phyloP scores from a whole-genome alignment of 345 rosid genomes.

The Ailanthus altissimus region DNA sequence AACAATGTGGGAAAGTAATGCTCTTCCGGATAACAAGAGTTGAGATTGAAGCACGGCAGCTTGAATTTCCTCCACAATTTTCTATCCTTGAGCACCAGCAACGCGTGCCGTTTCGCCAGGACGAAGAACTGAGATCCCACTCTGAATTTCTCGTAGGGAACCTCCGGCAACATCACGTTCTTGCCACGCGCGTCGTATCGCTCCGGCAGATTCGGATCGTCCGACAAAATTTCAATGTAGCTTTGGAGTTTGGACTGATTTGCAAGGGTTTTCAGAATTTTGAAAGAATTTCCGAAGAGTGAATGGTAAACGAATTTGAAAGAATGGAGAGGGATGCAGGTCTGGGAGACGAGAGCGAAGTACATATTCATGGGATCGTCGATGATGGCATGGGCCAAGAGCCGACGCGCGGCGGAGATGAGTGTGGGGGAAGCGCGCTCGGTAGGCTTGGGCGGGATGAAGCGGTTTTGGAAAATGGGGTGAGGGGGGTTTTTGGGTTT shows the following conservation, averaged over 20 bases:
- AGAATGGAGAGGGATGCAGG: conserved; percentile 85
- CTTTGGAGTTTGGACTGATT: conserved; percentile 42
- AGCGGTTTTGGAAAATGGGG: conserved; percentile 38
- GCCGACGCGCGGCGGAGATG: conserved; percentile 74
- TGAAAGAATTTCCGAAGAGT: conserved; percentile 47
- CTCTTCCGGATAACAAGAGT: conserved; percentile 82
- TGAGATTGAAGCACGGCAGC: conserved; percentile 53
- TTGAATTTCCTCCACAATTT: conserved; percentile 77
- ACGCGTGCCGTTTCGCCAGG: conserved; percentile 68
- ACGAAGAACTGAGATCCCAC: conserved; percentile 93
- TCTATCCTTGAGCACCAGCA: conserved; percentile 56
- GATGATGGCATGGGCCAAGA: conserved; percentile 69
- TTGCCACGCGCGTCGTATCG: conserved; percentile 72
- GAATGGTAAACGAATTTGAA: conserved; percentile 57
- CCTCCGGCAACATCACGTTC: conserved; percentile 63
- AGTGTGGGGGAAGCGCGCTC: conserved; percentile 68
- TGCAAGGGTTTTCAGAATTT: conserved; percentile 31
- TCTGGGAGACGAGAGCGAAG: conserved; percentile 79
- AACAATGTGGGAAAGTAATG: conserved; percentile 88
- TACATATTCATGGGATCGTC: conserved; percentile 81
- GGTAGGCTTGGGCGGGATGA: conserved; percentile 63
- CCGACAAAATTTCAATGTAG: conserved; percentile 74
- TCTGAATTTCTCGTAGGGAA: conserved; percentile 56
- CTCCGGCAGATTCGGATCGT: conserved; percentile 56
- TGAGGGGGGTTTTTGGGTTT: conserved; percentile 24